Conservation (phyloP, 2,329 filamentous ascomycete species). For the Cercospora beticola region DNA sequence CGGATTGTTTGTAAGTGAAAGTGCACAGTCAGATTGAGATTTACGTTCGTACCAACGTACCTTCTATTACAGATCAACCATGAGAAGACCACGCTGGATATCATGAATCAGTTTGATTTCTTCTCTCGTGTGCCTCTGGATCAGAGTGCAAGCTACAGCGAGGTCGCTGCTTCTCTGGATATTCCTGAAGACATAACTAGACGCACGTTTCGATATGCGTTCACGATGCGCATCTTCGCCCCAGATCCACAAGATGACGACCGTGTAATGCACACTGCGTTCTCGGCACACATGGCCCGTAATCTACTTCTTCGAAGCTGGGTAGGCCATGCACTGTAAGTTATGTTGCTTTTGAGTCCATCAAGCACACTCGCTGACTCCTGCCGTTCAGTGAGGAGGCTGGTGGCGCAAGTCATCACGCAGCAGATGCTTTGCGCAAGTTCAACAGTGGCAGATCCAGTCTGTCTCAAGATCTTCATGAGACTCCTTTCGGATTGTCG, state of each 20-base stretch:
- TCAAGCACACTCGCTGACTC: neutral
- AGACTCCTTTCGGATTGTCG: neutral
- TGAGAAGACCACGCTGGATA: neutral
- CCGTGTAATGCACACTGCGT: neutral
- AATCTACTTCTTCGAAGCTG: neutral
- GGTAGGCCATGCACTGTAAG: neutral
- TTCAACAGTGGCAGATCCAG: neutral
- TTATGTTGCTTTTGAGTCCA: neutral
- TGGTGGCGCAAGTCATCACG: neutral
- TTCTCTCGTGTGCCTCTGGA: neutral
- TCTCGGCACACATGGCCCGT: neutral
- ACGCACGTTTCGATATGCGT: neutral
- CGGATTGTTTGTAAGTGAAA: neutral
- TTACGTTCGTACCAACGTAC: too few relatives aligned
- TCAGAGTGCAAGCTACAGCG: neutral
- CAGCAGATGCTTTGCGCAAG: neutral
- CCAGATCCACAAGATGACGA: neutral
- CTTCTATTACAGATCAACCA: neutral
- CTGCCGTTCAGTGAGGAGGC: neutral
- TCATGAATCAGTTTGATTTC: neutral
- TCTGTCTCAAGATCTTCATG: neutral
- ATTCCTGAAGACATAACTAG: neutral
- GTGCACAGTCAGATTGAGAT: too few relatives aligned
- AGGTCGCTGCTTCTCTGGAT: neutral
- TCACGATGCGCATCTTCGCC: neutral